Conservation (phyloP, 106 monocot species). For the Apostasia ramifera region DNA sequence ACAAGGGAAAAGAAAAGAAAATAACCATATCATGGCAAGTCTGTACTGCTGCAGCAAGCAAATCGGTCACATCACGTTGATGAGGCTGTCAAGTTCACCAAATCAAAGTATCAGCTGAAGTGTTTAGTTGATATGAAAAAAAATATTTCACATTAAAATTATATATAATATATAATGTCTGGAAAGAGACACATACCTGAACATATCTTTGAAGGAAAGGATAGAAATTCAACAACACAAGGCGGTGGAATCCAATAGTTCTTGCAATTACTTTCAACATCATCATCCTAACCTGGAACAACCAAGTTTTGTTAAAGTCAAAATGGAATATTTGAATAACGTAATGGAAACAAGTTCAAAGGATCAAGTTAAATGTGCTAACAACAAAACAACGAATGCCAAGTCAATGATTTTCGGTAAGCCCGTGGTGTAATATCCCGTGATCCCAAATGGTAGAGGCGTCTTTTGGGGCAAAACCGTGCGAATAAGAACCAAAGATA, state of each 20-base stretch:
- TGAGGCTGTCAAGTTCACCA: constrained; percentile 62
- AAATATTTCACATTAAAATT: neutral
- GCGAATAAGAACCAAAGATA: too few relatives aligned
- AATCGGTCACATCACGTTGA: constrained; percentile 81
- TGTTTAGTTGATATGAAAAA: neutral
- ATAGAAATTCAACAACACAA: constrained; percentile 82
- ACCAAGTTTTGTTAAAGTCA: neutral
- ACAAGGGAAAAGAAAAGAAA: neutral
- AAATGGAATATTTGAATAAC: neutral
- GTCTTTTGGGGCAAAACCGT: too few relatives aligned
- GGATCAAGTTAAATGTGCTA: too few relatives aligned
- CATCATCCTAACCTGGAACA: constrained; percentile 87
- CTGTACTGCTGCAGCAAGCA: constrained; percentile 92
- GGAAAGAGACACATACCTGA: constrained; percentile 41
- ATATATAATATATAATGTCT: neutral
- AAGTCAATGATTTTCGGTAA: too few relatives aligned
- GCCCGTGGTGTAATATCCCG: too few relatives aligned
- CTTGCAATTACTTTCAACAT: constrained; percentile 88
- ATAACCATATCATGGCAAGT: constrained; percentile 95
- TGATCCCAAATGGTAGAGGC: too few relatives aligned
- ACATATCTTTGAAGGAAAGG: constrained; percentile 88
- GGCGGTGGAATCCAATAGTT: constrained; percentile 73
- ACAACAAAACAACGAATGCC: too few relatives aligned
- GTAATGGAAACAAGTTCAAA: too few relatives aligned
- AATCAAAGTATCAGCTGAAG: neutral